These are phyloP conservation scores for Phytophthora tubulina DNA, from an alignment of 352 stramenopile species.

Conservation along the genomic window DNA sequence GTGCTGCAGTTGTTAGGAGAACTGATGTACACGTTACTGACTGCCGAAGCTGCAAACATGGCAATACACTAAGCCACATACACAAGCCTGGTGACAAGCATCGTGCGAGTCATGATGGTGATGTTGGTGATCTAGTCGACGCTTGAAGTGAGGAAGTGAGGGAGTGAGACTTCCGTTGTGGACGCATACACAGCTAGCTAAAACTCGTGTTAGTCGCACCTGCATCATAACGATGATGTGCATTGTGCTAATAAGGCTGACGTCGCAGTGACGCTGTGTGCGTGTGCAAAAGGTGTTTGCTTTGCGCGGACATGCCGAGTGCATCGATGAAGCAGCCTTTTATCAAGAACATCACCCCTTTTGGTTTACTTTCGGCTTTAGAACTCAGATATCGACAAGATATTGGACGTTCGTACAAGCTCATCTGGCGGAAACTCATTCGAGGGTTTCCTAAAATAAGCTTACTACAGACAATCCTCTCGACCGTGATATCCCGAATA, in stretches of 20 bases:
- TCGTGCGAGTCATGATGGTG: not conserved
- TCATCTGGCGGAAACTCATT: too few relatives aligned
- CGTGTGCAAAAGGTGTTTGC: constrained; percentile 12
- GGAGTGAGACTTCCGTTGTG: too few relatives aligned
- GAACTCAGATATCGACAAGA: too few relatives aligned
- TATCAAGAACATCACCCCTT: too few relatives aligned
- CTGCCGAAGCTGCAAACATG: not conserved
- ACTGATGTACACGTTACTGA: constrained; percentile 22
- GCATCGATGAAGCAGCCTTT: too few relatives aligned
- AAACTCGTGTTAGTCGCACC: constrained; percentile 10
- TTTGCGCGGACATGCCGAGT: constrained; percentile 1
- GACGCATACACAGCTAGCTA: not conserved
- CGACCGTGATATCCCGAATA: too few relatives aligned
- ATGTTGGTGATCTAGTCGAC: not conserved
- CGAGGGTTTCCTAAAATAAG: too few relatives aligned
- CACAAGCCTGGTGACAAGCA: constrained; percentile 19
- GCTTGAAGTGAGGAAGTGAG: not conserved
- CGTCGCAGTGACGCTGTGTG: constrained; percentile 21
- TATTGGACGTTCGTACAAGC: too few relatives aligned
- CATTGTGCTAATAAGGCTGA: constrained; percentile 8
- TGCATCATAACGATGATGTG: constrained; percentile 6
- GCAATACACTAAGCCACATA: constrained; percentile 12
- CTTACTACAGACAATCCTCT: too few relatives aligned
- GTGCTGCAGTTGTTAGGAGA: constrained; percentile 28
- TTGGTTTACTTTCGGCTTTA: too few relatives aligned